Percentiles rank a stretch among this genome's conserved stretches.
Conservation (phyloP, 352 stramenopile species). For the Hyaloperonospora arabidopsidis region DNA sequence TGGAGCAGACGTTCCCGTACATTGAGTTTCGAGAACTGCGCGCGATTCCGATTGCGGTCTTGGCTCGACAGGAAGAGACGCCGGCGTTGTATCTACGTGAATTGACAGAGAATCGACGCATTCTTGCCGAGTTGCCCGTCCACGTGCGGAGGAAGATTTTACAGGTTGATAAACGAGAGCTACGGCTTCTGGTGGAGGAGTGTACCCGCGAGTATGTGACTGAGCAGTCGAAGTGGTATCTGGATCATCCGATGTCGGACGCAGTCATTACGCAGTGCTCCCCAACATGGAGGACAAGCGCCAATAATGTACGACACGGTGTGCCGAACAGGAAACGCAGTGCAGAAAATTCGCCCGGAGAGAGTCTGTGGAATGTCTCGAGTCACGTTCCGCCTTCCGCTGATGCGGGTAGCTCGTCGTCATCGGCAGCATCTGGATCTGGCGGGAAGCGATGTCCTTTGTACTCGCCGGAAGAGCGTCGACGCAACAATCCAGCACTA, state of each 20-base stretch:
- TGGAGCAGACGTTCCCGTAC: conserved; percentile 81
- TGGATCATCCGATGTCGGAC: conserved; percentile 32
- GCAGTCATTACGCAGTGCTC: conserved; percentile 11
- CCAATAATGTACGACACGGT: conserved; percentile 10
- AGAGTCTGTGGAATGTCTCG: conserved; percentile 55
- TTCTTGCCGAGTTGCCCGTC: conserved; percentile 68
- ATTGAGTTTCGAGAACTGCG: conserved; percentile 84
- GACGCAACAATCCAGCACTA: conserved; percentile 56
- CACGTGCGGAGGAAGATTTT: conserved; percentile 81
- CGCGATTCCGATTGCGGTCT: conserved; percentile 74
- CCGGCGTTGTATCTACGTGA: conserved; percentile 68
- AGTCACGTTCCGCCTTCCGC: conserved; percentile 56
- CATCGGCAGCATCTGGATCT: conserved; percentile 20
- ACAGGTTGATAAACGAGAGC: conserved; percentile 57
- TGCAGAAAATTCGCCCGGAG: conserved; percentile 25
- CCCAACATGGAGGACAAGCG: conserved; percentile 25
- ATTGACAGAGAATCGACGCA: conserved; percentile 72
- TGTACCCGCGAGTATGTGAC: conserved; percentile 69
- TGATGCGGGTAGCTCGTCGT: conserved; percentile 21
- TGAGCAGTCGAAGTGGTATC: conserved; percentile 61
- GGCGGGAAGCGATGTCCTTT: conserved; percentile 24
- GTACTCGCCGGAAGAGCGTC: conserved; percentile 54
- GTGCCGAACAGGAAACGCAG: conserved; percentile 27
- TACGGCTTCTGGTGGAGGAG: conserved; percentile 65
- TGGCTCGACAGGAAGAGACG: conserved; percentile 73